These are phyloP conservation scores for Backusella tarrabulga DNA, from an alignment of 192 early-diverging fungal species.

Conservation along the genomic window DNA sequence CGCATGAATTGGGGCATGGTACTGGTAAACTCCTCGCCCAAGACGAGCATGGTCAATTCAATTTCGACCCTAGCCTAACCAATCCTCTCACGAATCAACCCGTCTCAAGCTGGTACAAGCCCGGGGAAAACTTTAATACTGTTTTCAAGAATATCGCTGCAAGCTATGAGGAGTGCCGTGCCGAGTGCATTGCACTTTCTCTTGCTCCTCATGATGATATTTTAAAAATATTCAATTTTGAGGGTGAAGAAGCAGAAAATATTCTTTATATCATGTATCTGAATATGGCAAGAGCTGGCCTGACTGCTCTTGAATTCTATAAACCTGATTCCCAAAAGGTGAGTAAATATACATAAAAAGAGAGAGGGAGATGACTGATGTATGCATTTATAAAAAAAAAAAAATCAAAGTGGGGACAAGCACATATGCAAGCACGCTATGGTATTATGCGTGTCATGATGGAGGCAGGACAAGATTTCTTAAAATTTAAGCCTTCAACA, in stretches of 20 bases:
- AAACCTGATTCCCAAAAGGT: conserved; percentile 39
- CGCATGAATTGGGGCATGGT: conserved; percentile 58
- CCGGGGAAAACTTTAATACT: conserved; percentile 53
- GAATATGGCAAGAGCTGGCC: conserved; percentile 57
- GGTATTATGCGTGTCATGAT: conserved; percentile 51
- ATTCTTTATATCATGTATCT: conserved; percentile 48
- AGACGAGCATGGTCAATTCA: conserved; percentile 45
- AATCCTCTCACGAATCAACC: conserved; percentile 48
- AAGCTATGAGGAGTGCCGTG: conserved; percentile 52
- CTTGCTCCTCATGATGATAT: conserved; percentile 42
- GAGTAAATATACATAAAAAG: neutral
- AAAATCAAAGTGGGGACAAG: conserved; percentile 41
- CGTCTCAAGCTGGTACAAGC: conserved; percentile 51
- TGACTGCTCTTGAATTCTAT: conserved; percentile 52
- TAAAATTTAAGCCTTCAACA: conserved; percentile 24
- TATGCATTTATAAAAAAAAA: neutral
- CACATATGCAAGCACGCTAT: conserved; percentile 61
- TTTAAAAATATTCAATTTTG: conserved; percentile 49
- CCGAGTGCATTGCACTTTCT: conserved; percentile 52
- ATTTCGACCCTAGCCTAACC: conserved; percentile 46
- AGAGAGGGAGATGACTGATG: neutral
- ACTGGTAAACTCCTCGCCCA: conserved; percentile 54
- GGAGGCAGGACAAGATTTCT: conserved; percentile 33
- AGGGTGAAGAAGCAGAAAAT: conserved; percentile 43
- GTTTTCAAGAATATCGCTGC: conserved; percentile 46